phyloP scores from a whole-genome alignment of 345 rosid species.

The Camelina sativa region DNA sequence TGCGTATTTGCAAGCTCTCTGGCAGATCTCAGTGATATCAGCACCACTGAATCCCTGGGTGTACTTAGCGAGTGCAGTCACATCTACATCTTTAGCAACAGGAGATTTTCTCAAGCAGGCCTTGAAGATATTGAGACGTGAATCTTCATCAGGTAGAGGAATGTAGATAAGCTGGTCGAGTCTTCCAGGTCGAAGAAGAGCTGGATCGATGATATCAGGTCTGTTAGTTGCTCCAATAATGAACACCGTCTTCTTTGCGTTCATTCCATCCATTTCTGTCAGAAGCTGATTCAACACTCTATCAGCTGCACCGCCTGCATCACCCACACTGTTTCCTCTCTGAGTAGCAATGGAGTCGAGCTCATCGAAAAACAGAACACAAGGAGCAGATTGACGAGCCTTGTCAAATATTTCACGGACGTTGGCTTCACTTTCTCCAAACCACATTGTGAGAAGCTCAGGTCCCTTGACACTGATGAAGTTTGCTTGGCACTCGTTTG shows the following conservation, averaged over 20 bases:
- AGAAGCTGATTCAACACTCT: constrained; percentile 93
- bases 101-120: constrained; percentile 93
- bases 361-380: constrained; percentile 92
- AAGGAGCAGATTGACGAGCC: constrained; percentile 95
- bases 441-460: constrained; percentile 98
- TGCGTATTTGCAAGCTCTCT: constrained; percentile 92
- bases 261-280: constrained; percentile 99
- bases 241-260: constrained; percentile 93
- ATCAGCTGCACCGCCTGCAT: constrained; percentile 99
- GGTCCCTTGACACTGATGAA: constrained; percentile 97
- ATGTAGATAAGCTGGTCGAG: constrained; percentile 94
- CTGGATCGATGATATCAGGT: constrained; percentile 93
- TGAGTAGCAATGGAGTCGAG: constrained; percentile 98
- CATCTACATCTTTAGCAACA: constrained; percentile 80
- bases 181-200: constrained; percentile 93
- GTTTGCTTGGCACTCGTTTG: constrained; percentile 96
- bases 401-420: constrained; percentile 96
- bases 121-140: constrained; percentile 81
- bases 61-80: constrained; percentile 84
- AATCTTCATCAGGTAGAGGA: constrained; percentile 95
- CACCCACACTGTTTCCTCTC: constrained; percentile 88
- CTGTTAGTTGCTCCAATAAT: constrained; percentile 96
- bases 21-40: constrained; percentile 95
- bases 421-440: constrained; percentile 96
- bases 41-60: constrained; percentile 98